Evolutionary conservation across 345 rosid species (phyloP).

Genomic region (Combretum micranthum): DNA sequence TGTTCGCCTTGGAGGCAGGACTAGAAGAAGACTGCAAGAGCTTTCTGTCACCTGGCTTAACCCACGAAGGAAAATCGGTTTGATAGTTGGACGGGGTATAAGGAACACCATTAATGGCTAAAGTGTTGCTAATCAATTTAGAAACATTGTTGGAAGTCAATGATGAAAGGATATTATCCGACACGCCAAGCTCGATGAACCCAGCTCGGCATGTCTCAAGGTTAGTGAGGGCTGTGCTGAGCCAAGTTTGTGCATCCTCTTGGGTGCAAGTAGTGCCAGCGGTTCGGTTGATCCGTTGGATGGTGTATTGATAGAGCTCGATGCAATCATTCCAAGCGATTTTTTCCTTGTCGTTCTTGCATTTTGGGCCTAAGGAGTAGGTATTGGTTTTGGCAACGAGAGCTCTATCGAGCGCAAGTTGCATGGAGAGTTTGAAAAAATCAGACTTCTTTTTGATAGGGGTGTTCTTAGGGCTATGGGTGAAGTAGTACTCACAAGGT

Average conservation of each 20-base stretch:
- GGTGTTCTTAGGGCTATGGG: constrained; percentile 5
- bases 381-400: constrained; percentile 33
- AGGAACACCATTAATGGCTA: constrained; percentile 58
- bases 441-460: constrained; percentile 25
- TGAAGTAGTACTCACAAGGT: constrained; percentile 29
- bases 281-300: constrained; percentile 54
- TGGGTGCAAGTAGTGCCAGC: constrained; percentile 44
- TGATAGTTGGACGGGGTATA: constrained; percentile 33
- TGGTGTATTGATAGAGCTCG: constrained; percentile 43
- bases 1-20: constrained; percentile 34
- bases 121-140: constrained; percentile 49
- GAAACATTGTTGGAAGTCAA: constrained; percentile 79
- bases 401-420: constrained; percentile 44
- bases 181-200: constrained; percentile 61
- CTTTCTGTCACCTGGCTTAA: constrained; percentile 63
- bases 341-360: constrained; percentile 47
- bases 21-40: constrained; percentile 48
- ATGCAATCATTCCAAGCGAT: constrained; percentile 86
- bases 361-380: constrained; percentile 43
- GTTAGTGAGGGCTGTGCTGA: constrained; percentile 84
- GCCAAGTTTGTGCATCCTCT: constrained; percentile 79
- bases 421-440: constrained; percentile 19
- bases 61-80: constrained; percentile 73
- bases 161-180: constrained; percentile 36
- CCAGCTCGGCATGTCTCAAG: constrained; percentile 72